phyloP scores from a whole-genome alignment of 306 rosid species.

The cucumber (Cucumis sativus) region Cucumber_9930_V3 NC_026656.2:3042001-3042500 shows the following conservation, averaged over 20 bases:
- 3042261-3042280: neutral
- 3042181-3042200: neutral
- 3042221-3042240: neutral
- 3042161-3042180: neutral
- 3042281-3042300: neutral
- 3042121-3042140: no score
- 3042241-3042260: neutral
- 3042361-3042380: neutral
- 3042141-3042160: neutral
- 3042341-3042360: neutral
- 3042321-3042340: neutral
- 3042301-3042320: neutral
- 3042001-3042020: neutral
- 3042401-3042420: no score
- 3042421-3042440: no score
- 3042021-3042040: neutral
- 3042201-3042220: neutral
- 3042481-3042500: no score
- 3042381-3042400: no score
- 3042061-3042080: no score
- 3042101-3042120: neutral
- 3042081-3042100: neutral
- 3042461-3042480: no score
- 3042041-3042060: neutral
- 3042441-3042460: no score